Evolutionary conservation across 805 yeast species (phyloP).

Genomic region (Zygoascus bituminiphila): DNA sequence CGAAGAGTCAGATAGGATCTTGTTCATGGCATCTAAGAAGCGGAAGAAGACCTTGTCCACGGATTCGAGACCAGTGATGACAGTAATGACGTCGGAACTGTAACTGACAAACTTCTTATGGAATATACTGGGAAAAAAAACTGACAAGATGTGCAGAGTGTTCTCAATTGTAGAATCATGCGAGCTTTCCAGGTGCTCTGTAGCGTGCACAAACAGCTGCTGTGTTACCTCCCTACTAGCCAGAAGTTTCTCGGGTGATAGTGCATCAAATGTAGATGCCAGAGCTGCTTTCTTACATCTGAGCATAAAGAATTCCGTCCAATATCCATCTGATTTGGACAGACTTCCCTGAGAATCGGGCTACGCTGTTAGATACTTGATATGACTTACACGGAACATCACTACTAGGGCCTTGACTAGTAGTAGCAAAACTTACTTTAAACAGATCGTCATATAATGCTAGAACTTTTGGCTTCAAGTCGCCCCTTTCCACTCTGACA

Average conservation of each 20-base stretch:
- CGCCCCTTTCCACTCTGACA: conserved; percentile 20
- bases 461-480: conserved; percentile 29
- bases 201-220: conserved; percentile 21
- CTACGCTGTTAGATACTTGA: conserved; percentile 6
- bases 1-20: conserved; percentile 19
- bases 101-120: conserved; percentile 22
- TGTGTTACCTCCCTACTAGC: conserved; percentile 9
- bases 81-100: conserved; percentile 25
- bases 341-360: conserved; percentile 11
- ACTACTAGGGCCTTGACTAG: too few species aligned
- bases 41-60: conserved; percentile 26
- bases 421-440: conserved; percentile 12
- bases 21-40: conserved; percentile 23
- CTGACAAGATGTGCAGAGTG: conserved; percentile 19
- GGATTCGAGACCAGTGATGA: conserved; percentile 30
- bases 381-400: conserved; percentile 4
- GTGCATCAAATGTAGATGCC: conserved; percentile 17
- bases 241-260: conserved; percentile 20
- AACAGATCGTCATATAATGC: conserved; percentile 28
- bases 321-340: conserved; percentile 15
- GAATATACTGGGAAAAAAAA: conserved; percentile 24
- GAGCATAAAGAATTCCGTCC: conserved; percentile 19
- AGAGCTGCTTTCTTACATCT: conserved; percentile 18
- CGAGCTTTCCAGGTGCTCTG: conserved; percentile 14
- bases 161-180: conserved; percentile 17